Evolutionary conservation across 192 early-diverging fungal genomes (phyloP).

Genomic region (Umbelopsis ramanniana): DNA sequence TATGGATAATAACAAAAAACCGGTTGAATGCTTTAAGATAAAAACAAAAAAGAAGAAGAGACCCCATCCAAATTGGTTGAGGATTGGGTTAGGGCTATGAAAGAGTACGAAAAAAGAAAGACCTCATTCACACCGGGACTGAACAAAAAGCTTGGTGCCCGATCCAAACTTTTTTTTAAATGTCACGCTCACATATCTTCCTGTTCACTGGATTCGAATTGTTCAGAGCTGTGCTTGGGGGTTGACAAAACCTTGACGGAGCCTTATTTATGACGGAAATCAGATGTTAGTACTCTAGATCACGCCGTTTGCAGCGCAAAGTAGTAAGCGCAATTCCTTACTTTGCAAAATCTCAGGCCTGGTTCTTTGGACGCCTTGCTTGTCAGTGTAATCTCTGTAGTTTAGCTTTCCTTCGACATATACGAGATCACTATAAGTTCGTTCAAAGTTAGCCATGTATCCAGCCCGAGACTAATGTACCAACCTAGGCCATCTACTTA

Average conservation of each 20-base stretch:
- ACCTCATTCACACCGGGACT: neutral
- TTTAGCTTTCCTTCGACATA: slow-evolving; percentile 67
- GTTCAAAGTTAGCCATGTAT: neutral
- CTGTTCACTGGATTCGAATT: too few relatives aligned
- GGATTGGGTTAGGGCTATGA: slow-evolving; percentile 8
- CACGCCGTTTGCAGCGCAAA: neutral
- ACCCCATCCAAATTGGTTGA: neutral
- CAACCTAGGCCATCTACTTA: neutral
- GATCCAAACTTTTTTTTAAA: neutral
- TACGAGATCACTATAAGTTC: slow-evolving; percentile 51
- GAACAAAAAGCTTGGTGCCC: neutral
- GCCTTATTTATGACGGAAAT: neutral
- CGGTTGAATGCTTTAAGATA: neutral
- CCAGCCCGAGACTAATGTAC: too few relatives aligned
- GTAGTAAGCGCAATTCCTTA: slow-evolving; percentile 28
- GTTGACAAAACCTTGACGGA: slow-evolving; percentile 21
- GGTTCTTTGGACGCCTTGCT: slow-evolving; percentile 60
- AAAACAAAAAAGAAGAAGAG: neutral
- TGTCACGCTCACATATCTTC: slow-evolving; percentile 8
- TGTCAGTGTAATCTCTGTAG: slow-evolving; percentile 64
- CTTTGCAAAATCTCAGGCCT: slow-evolving; percentile 55
- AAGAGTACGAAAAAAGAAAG: neutral
- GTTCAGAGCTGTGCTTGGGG: slow-evolving; percentile 8
- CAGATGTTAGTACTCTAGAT: slow-evolving; percentile 2
- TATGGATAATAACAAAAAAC: neutral